Percentiles rank a stretch among this genome's conserved stretches.
Evolutionary conservation across 495 filamentous ascomycete genomes (phyloP).

Genomic region (Podospora australis): DNA sequence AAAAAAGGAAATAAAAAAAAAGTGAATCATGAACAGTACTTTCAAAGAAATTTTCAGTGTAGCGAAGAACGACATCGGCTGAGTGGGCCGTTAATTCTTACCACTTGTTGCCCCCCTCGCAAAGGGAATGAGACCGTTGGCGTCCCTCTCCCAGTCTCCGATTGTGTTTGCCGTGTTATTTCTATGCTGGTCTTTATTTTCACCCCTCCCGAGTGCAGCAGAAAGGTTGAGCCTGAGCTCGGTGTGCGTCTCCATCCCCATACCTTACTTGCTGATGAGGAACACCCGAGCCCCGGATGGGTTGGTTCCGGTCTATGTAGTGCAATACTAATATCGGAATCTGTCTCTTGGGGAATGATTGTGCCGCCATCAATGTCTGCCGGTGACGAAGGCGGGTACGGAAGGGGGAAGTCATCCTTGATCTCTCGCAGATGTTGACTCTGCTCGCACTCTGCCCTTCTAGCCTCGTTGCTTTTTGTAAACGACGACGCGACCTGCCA

Average conservation of each 20-base stretch:
- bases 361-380: background rate
- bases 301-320: background rate
- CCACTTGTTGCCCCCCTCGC: background rate
- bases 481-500: background rate
- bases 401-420: background rate
- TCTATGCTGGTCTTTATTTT: conserved; percentile 13
- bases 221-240: background rate
- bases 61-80: background rate
- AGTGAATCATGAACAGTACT: too few species aligned
- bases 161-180: conserved; percentile 7
- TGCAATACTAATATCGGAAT: background rate
- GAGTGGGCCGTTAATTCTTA: conserved; percentile 13
- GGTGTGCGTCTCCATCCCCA: background rate
- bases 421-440: background rate
- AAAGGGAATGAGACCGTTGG: background rate
- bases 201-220: background rate
- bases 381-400: background rate
- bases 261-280: background rate
- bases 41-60: too few species aligned
- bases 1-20: too few species aligned
- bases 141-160: background rate
- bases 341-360: background rate
- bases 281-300: background rate
- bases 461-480: background rate
- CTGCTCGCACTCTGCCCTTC: background rate